Conservation (phyloP, 306 rosid genomes). For the Citrullus amarus region DNA sequence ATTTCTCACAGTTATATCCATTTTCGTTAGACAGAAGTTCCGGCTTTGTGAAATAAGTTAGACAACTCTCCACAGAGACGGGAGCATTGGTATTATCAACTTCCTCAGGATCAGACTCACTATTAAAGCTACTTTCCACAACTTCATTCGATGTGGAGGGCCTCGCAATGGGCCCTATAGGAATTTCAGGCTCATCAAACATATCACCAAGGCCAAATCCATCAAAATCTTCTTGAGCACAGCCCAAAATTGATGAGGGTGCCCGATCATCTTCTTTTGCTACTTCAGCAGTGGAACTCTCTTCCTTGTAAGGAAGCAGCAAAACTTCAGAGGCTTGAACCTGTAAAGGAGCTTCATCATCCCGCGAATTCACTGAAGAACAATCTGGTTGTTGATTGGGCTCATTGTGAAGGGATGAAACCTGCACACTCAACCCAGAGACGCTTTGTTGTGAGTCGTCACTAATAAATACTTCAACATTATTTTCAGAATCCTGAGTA, state of each 20-base stretch:
- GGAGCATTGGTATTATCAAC: constrained; percentile 86
- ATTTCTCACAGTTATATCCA: constrained; percentile 93
- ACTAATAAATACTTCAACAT: constrained; percentile 15
- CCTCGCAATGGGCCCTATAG: constrained; percentile 52
- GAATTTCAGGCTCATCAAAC: constrained; percentile 73
- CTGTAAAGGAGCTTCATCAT: constrained; percentile 64
- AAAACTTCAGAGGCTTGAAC: constrained; percentile 59
- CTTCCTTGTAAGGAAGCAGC: constrained; percentile 73
- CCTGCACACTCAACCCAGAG: constrained; percentile 31
- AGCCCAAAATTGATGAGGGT: constrained; percentile 38
- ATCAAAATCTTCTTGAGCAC: constrained; percentile 60
- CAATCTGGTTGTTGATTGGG: constrained; percentile 20
- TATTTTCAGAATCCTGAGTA: constrained; percentile 29
- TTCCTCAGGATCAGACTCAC: constrained; percentile 95
- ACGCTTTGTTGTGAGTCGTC: constrained; percentile 22
- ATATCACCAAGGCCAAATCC: constrained; percentile 76
- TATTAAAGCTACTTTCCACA: constrained; percentile 33
- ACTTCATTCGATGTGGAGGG: constrained; percentile 42
- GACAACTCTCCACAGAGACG: constrained; percentile 82
- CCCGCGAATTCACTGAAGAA: constrained; percentile 43
- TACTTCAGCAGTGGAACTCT: constrained; percentile 29
- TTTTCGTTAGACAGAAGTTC: constrained; percentile 84
- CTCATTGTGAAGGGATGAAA: constrained; percentile 15
- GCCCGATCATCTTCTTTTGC: constrained; percentile 41
- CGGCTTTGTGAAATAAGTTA: constrained; percentile 73